Evolutionary conservation across 2,329 filamentous ascomycete species (phyloP).

Genomic region (Trichoderma breve): DNA sequence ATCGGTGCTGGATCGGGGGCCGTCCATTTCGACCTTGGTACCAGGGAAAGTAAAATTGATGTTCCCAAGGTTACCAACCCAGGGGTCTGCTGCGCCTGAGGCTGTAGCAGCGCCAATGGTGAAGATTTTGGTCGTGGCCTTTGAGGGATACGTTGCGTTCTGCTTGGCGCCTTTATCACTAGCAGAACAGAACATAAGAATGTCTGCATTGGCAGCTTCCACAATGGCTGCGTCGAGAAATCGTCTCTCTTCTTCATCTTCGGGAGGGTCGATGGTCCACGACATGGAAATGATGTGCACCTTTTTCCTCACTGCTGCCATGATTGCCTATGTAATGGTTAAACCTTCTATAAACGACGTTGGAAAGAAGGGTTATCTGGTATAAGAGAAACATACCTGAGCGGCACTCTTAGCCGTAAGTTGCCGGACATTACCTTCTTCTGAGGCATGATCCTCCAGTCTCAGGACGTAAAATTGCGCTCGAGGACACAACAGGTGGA

Average conservation of each 20-base stretch:
- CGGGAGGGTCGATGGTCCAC: slow-evolving; percentile 33
- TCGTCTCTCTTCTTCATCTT: slow-evolving; percentile 22
- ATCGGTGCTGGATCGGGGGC: neutral
- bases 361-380: no score
- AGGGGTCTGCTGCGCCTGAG: slow-evolving; percentile 18
- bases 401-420: slow-evolving; percentile 28
- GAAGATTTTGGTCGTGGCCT: slow-evolving; percentile 26
- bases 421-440: slow-evolving; percentile 10
- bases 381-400: slow-evolving; percentile 22
- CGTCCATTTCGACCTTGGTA: slow-evolving; percentile 26
- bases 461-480: slow-evolving; percentile 26
- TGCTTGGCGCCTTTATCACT: slow-evolving; percentile 30
- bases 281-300: slow-evolving; percentile 40
- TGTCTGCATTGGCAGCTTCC: slow-evolving; percentile 28
- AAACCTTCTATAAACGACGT: neutral
- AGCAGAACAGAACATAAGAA: slow-evolving; percentile 40
- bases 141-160: slow-evolving; percentile 20
- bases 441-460: slow-evolving; percentile 18
- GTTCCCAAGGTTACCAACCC: slow-evolving; percentile 24
- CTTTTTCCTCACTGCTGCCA: slow-evolving; percentile 29
- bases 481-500: slow-evolving; percentile 27
- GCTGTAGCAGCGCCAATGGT: slow-evolving; percentile 31
- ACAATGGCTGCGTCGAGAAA: slow-evolving; percentile 30
- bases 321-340: slow-evolving; percentile 29
- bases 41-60: slow-evolving; percentile 35